Conservation (phyloP, 352 stramenopile species). For the Saprolegnia parasitica region DNA sequence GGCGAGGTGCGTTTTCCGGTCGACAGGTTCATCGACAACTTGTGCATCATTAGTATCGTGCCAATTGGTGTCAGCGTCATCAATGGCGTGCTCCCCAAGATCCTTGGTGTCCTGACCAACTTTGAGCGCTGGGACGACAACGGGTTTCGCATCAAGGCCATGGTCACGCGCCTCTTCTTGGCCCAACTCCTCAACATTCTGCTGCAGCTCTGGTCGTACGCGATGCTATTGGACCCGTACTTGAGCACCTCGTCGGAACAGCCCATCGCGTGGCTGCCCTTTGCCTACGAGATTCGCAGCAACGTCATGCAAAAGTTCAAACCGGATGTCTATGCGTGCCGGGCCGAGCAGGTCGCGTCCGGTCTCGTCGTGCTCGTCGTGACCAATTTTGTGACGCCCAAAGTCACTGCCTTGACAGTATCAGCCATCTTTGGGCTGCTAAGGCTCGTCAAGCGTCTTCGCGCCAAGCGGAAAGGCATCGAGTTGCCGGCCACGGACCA, state of each 20-base stretch:
- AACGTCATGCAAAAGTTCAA: conserved; percentile 74
- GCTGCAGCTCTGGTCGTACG: conserved; percentile 74
- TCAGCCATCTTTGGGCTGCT: conserved; percentile 33
- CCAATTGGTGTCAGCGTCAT: conserved; percentile 67
- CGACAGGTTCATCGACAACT: background rate
- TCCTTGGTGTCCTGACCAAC: conserved; percentile 57
- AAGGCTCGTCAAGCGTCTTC: conserved; percentile 19
- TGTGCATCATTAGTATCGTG: conserved; percentile 40
- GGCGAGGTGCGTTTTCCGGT: conserved; percentile 31
- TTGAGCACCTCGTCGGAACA: conserved; percentile 41
- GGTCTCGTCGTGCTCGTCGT: conserved; percentile 62
- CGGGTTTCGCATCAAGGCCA: conserved; percentile 75
- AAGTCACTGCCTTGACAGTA: conserved; percentile 42
- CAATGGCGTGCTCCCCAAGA: conserved; percentile 57
- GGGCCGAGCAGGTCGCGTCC: conserved; percentile 57
- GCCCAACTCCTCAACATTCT: conserved; percentile 81
- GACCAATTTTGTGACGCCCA: conserved; percentile 71
- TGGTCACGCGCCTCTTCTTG: conserved; percentile 73
- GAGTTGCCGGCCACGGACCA: background rate
- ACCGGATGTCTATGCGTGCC: conserved; percentile 41
- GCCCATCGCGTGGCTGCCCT: conserved; percentile 19
- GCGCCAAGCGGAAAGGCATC: conserved; percentile 31
- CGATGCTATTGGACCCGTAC: conserved; percentile 59
- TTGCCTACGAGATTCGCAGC: conserved; percentile 34
- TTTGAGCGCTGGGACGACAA: conserved; percentile 77